phyloP scores from a whole-genome alignment of 768 basidiomycete species.

The Leccinum longicurvipes region DNA sequence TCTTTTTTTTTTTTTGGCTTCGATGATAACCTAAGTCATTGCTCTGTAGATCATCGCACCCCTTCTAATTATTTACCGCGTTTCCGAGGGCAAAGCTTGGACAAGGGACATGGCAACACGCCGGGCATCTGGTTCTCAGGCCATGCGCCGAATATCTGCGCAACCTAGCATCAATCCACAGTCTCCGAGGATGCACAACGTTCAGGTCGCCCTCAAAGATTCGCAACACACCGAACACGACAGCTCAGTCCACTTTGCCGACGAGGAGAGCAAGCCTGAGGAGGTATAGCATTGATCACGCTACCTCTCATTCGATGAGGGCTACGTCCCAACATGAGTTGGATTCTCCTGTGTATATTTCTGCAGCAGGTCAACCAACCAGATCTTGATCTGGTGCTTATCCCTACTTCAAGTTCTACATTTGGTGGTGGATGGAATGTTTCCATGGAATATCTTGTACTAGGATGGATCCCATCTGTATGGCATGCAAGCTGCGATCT shows the following conservation, averaged over 20 bases:
- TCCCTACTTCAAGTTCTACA: neutral
- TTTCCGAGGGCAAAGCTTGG: slow-evolving; percentile 47
- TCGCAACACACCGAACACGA: slow-evolving; percentile 2
- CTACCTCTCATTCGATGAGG: too few species aligned
- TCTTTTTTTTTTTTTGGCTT: neutral
- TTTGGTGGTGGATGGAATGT: neutral
- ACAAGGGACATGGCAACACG: slow-evolving; percentile 18
- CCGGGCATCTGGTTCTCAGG: slow-evolving; percentile 1
- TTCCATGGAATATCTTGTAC: neutral
- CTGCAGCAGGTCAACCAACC: neutral
- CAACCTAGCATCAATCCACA: neutral
- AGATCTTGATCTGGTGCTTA: neutral
- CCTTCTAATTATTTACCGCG: slow-evolving; percentile 47
- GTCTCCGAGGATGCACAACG: slow-evolving; percentile 1
- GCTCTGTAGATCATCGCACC: slow-evolving; percentile 43
- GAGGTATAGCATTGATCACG: neutral
- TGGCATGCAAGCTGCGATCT: neutral
- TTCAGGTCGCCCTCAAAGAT: slow-evolving; percentile 17
- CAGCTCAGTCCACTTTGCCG: neutral
- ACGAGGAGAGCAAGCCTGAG: slow-evolving; percentile 6
- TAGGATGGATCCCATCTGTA: neutral
- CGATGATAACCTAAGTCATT: neutral
- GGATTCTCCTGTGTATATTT: neutral
- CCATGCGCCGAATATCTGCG: slow-evolving; percentile 11
- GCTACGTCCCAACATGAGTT: too few species aligned